Conservation (phyloP, 805 yeast genomes). For the Saccharomycopsis sp. region DNA sequence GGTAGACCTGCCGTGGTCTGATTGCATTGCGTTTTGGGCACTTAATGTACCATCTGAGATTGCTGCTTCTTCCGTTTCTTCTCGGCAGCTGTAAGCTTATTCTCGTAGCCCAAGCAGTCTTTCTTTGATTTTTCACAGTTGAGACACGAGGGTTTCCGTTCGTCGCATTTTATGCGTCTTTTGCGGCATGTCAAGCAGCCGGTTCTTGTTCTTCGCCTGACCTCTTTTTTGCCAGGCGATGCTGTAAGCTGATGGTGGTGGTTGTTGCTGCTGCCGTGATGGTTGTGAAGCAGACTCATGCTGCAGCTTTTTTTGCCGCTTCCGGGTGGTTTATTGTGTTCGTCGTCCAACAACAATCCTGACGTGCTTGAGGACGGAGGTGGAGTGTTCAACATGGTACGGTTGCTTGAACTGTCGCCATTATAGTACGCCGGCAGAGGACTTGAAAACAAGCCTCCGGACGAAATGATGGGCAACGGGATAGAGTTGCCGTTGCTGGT, state of each 20-base stretch:
- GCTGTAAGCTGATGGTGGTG: slow-evolving; percentile 3
- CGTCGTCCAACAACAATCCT: neutral
- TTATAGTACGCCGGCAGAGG: neutral
- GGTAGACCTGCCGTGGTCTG: too few relatives aligned
- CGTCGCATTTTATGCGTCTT: slow-evolving; percentile 71
- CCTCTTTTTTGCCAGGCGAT: slow-evolving; percentile 11
- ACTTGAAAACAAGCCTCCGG: neutral
- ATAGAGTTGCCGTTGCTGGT: neutral
- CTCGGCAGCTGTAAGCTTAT: slow-evolving; percentile 3
- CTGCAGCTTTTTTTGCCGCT: neutral
- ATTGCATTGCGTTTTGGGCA: neutral
- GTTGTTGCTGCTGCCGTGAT: neutral
- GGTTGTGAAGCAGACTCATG: neutral
- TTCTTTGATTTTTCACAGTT: slow-evolving; percentile 63
- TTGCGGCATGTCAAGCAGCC: slow-evolving; percentile 72
- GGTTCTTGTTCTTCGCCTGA: slow-evolving; percentile 51
- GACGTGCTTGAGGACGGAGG: slow-evolving; percentile 1
- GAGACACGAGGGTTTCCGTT: slow-evolving; percentile 59
- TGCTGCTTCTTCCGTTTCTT: neutral
- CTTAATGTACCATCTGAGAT: neutral
- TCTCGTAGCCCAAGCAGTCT: slow-evolving; percentile 61
- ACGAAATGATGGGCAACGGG: neutral
- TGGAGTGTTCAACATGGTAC: neutral
- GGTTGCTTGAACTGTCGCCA: neutral
- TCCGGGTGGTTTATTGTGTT: neutral